Conservation (phyloP, 2,329 filamentous ascomycete genomes). For the Tympanopsis confertula region DNA sequence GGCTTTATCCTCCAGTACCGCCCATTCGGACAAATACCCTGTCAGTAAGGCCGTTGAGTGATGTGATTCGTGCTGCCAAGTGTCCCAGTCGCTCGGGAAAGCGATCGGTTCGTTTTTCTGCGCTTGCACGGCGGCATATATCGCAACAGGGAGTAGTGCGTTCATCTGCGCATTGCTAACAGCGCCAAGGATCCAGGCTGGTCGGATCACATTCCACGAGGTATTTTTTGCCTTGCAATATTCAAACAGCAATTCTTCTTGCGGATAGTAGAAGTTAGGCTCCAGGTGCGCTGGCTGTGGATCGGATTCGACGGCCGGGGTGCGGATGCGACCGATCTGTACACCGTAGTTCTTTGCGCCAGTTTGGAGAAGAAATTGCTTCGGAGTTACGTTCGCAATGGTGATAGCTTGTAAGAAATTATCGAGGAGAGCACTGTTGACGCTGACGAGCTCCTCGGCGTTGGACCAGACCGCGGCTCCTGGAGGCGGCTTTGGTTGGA, state of each 20-base stretch:
- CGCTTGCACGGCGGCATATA: constrained; percentile 34
- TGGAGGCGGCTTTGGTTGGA: constrained; percentile 33
- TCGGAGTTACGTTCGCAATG: constrained; percentile 26
- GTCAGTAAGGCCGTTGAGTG: constrained; percentile 32
- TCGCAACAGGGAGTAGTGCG: constrained; percentile 29
- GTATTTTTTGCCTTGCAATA: constrained; percentile 20
- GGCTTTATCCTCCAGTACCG: constrained; percentile 25
- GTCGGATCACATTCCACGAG: constrained; percentile 32
- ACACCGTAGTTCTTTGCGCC: constrained; percentile 40
- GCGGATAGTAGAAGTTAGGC: constrained; percentile 41
- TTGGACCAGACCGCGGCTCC: constrained; percentile 32
- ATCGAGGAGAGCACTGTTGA: constrained; percentile 29
- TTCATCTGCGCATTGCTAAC: constrained; percentile 38
- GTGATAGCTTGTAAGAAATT: constrained; percentile 34
- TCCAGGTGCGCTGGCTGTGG: constrained; percentile 27
- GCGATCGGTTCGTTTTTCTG: constrained; percentile 24
- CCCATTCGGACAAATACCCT: constrained; percentile 36
- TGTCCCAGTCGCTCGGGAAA: constrained; percentile 27
- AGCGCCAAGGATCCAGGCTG: constrained; percentile 33
- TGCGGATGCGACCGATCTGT: constrained; percentile 29
- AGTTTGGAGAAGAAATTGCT: constrained; percentile 34
- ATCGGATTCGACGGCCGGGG: constrained; percentile 31
- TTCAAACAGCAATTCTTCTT: constrained; percentile 33
- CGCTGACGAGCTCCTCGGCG: constrained; percentile 32
- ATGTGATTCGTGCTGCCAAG: constrained; percentile 29